Percentiles rank a stretch among this genome's conserved stretches.
Conservation (phyloP, 2,329 filamentous ascomycete species). For the Cordyceps javanica region DNA sequence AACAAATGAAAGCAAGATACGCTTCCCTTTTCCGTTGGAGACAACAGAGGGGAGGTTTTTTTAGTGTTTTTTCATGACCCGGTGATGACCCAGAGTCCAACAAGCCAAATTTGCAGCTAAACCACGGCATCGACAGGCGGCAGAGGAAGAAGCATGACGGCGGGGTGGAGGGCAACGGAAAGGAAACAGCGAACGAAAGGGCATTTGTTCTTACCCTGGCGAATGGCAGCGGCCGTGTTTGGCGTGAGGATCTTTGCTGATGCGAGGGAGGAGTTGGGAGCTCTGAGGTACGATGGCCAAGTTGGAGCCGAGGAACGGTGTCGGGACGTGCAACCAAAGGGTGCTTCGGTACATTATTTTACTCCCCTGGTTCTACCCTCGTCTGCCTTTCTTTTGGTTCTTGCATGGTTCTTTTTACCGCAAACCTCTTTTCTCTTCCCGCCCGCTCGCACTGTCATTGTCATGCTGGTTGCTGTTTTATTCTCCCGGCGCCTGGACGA, state of each 20-base stretch:
- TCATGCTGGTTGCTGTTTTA: background rate
- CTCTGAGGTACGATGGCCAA: background rate
- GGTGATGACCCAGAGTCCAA: constrained; percentile 47
- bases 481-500: background rate
- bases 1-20: constrained; percentile 12
- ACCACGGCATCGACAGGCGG: constrained; percentile 24
- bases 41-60: constrained; percentile 11
- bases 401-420: background rate
- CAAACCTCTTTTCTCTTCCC: background rate
- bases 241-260: background rate
- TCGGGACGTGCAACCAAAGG: background rate
- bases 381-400: background rate
- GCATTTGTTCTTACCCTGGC: background rate
- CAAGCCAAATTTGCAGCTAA: constrained; percentile 54
- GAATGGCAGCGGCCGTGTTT: background rate
- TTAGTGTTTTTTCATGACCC: constrained; percentile 25
- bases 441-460: background rate
- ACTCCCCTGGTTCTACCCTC: background rate
- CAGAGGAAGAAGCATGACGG: constrained; percentile 1
- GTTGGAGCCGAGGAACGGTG: background rate
- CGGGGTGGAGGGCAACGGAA: background rate
- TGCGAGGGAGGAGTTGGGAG: background rate
- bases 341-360: background rate
- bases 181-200: too few species aligned
- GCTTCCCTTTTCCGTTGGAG: constrained; percentile 12